Evolutionary conservation across 345 rosid genomes (phyloP).

Genomic region (Firmiana major): DNA sequence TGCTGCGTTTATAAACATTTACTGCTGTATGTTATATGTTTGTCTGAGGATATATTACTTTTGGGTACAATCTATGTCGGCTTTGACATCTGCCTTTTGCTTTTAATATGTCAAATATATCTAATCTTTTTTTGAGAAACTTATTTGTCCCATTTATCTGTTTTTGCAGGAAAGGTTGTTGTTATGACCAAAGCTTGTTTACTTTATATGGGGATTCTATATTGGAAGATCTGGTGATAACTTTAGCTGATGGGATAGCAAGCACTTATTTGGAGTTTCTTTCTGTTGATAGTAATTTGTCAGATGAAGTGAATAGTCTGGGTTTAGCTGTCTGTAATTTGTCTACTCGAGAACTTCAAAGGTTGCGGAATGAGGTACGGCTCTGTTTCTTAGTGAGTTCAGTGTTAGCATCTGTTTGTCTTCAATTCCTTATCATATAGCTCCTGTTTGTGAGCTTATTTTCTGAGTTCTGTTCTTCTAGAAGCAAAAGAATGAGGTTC

Average conservation of each 20-base stretch:
- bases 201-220: conserved; percentile 54
- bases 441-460: background rate
- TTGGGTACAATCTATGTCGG: background rate
- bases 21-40: conserved; percentile 2
- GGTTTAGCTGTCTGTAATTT: conserved; percentile 58
- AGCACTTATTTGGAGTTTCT: conserved; percentile 77
- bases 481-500: background rate
- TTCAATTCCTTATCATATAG: background rate
- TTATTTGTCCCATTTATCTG: conserved; percentile 12
- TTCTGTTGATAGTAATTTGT: conserved; percentile 72
- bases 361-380: conserved; percentile 78
- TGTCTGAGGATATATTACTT: background rate
- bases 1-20: background rate
- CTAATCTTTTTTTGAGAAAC: conserved; percentile 1
- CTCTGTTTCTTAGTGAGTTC: conserved; percentile 1
- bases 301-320: conserved; percentile 53
- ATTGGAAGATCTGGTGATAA: conserved; percentile 81
- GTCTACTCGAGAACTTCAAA: conserved; percentile 85
- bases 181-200: conserved; percentile 52
- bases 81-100: background rate
- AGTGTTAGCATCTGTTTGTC: background rate
- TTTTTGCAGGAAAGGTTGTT: conserved; percentile 45
- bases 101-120: background rate
- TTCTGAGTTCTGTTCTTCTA: background rate
- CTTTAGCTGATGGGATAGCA: conserved; percentile 79